Evolutionary conservation across 1,284 basidiomycete genomes (phyloP).

Genomic region (Dichomitus squalens): DNA sequence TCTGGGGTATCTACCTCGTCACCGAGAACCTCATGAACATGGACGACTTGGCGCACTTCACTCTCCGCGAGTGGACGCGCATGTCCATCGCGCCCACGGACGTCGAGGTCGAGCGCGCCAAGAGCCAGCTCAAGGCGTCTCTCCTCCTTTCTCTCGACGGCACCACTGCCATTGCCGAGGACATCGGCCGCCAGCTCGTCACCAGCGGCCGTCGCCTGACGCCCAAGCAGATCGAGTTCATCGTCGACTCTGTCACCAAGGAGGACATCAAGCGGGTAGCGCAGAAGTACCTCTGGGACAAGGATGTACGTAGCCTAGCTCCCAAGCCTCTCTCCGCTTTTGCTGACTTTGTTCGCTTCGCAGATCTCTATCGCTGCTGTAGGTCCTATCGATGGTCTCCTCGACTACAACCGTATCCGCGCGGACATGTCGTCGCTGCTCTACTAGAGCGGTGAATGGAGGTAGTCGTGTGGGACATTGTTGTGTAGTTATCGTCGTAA

Average conservation of each 20-base stretch:
- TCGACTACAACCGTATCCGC: conserved; percentile 84
- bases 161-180: conserved; percentile 95
- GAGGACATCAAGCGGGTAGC: conserved; percentile 96
- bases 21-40: conserved; percentile 93
- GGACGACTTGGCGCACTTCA: conserved; percentile 95
- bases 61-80: conserved; percentile 94
- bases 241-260: conserved; percentile 86
- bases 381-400: conserved; percentile 86
- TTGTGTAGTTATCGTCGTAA: conserved; percentile 24
- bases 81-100: conserved; percentile 89
- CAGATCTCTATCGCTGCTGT: conserved; percentile 83
- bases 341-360: conserved; percentile 11
- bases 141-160: conserved; percentile 92
- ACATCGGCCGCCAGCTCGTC: conserved; percentile 96
- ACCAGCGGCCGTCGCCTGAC: conserved; percentile 90
- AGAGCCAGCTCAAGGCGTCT: conserved; percentile 97
- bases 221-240: conserved; percentile 92
- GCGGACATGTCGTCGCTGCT: conserved; percentile 80
- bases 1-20: conserved; percentile 99
- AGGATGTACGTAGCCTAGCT: conserved; percentile 74
- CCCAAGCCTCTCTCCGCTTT: not conserved
- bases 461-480: conserved; percentile 12
- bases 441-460: conserved; percentile 47
- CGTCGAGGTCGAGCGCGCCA: conserved; percentile 94
- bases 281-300: conserved; percentile 97